phyloP scores from a whole-genome alignment of 1,139 yeast genomes.

The Sugiyamaella novakii region DNA sequence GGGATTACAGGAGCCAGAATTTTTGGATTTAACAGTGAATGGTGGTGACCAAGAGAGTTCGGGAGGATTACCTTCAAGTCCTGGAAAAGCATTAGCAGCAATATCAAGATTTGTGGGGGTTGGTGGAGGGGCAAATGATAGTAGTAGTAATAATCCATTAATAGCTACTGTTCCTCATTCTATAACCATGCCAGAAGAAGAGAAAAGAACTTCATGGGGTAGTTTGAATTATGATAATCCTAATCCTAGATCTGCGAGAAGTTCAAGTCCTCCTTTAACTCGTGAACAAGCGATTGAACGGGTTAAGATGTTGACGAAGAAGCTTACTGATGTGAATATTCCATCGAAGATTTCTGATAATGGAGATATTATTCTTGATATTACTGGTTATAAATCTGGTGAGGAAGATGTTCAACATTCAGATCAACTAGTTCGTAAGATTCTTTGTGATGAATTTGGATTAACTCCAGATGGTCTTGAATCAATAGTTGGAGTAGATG shows the following conservation, averaged over 20 bases:
- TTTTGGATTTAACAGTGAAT: constrained; percentile 46
- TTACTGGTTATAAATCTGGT: constrained; percentile 94
- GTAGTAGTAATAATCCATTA: not conserved
- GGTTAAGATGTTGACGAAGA: constrained; percentile 68
- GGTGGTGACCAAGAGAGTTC: not conserved
- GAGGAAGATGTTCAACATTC: constrained; percentile 53
- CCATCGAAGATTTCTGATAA: constrained; percentile 87
- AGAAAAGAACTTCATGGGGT: constrained; percentile 17
- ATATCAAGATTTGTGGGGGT: constrained; percentile 15
- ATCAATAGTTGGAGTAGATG: constrained; percentile 59
- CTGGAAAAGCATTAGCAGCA: constrained; percentile 13
- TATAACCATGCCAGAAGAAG: constrained; percentile 5
- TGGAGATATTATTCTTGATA: constrained; percentile 89
- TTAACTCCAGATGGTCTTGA: constrained; percentile 49
- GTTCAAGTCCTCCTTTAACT: constrained; percentile 32
- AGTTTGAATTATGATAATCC: not conserved
- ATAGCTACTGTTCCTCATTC: constrained; percentile 5
- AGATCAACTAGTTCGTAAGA: constrained; percentile 64
- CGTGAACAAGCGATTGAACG: constrained; percentile 58
- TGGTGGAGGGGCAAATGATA: constrained; percentile 3
- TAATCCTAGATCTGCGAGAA: constrained; percentile 1
- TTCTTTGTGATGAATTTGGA: constrained; percentile 71
- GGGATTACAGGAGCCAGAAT: constrained; percentile 57
- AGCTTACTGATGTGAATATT: constrained; percentile 68
- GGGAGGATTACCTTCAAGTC: constrained; percentile 14